Evolutionary conservation across 2,329 filamentous ascomycete species (phyloP).

Genomic region (Trichophyton verrucosum): DNA sequence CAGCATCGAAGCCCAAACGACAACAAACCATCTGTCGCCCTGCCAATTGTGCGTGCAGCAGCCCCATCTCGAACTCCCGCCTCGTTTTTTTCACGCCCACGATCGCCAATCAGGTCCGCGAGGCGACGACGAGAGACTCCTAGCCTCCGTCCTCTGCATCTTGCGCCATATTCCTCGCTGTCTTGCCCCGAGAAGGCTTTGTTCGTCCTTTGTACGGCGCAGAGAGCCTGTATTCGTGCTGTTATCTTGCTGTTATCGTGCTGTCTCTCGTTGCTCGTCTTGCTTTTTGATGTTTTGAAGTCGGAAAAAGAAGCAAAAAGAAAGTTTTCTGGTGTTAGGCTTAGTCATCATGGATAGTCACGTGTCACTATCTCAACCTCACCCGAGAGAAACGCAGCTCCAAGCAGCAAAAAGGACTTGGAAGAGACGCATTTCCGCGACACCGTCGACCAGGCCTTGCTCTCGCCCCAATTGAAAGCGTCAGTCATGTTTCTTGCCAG

Average conservation of each 20-base stretch:
- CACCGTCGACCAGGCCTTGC: conserved; percentile 7
- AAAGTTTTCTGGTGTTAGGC: background rate
- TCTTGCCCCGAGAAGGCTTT: background rate
- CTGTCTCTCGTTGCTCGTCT: background rate
- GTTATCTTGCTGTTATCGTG: background rate
- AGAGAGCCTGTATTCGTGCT: no score
- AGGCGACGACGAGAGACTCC: background rate
- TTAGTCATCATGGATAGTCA: background rate
- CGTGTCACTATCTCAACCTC: background rate
- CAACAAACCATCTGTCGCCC: background rate
- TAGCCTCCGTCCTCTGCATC: background rate
- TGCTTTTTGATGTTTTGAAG: background rate
- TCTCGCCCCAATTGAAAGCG: conserved; percentile 15
- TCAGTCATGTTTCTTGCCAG: conserved; percentile 31
- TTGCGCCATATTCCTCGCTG: background rate
- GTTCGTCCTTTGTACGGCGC: no score
- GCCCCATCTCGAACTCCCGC: background rate
- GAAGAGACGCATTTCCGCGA: background rate
- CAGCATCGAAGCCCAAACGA: conserved; percentile 4
- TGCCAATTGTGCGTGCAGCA: conserved; percentile 1
- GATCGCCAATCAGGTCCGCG: conserved; percentile 12
- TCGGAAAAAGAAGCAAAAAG: background rate
- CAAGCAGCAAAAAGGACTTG: background rate
- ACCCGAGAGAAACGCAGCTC: background rate
- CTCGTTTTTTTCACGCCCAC: conserved; percentile 3